Evolutionary conservation across 345 rosid genomes (phyloP).

Genomic region (Brassica nigra): DNA sequence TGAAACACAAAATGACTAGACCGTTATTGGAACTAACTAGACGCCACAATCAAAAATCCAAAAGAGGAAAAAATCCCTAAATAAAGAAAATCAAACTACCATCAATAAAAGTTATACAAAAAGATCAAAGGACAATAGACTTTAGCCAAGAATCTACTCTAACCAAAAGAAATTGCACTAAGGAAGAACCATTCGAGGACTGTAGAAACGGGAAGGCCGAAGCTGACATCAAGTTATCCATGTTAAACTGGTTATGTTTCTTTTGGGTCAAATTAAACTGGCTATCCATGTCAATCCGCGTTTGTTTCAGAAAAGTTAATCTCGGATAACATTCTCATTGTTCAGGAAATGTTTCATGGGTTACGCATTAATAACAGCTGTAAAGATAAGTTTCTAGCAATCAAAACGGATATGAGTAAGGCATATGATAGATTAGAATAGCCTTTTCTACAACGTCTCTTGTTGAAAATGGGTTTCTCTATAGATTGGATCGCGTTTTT

Average conservation of each 20-base stretch:
- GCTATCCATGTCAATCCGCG: too few species aligned
- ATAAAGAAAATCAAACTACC: not conserved
- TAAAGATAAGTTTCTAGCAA: too few species aligned
- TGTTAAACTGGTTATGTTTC: not conserved
- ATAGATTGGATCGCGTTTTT: too few species aligned
- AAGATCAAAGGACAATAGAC: not conserved
- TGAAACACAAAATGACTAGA: not conserved
- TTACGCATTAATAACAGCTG: too few species aligned
- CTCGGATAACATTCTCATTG: too few species aligned
- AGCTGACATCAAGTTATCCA: not conserved
- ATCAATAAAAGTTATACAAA: not conserved
- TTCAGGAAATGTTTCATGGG: too few species aligned
- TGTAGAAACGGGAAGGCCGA: not conserved
- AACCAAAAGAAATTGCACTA: not conserved
- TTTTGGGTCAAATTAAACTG: too few species aligned
- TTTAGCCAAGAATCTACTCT: not conserved
- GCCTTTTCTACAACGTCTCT: too few species aligned
- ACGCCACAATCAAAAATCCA: not conserved
- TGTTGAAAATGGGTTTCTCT: too few species aligned
- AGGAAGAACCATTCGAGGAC: not conserved
- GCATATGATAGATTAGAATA: too few species aligned
- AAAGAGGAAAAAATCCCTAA: not conserved
- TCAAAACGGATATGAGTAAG: too few species aligned
- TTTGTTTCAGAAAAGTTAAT: too few species aligned
- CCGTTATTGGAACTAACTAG: not conserved